Base-by-base conservation (phyloP, 225 moss, liverwort and hornwort species). In the Anthoceros angustus region DNA sequence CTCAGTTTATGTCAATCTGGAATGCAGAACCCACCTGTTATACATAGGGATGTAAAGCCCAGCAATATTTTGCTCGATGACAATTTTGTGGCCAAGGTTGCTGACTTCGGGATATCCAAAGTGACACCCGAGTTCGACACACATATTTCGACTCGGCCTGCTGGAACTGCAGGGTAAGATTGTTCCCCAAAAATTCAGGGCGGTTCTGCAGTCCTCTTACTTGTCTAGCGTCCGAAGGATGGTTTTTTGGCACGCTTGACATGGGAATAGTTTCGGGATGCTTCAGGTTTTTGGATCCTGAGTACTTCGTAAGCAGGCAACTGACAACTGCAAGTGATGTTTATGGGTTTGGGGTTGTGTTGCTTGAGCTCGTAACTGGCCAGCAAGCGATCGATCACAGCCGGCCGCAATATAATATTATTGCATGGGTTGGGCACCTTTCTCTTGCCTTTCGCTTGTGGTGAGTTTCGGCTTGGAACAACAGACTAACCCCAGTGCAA, bases 21-120 rank as follows among this genome's bases (percentile, higher is more conserved):
- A 6, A 46, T 16, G 45, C 16, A 46, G 45, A 16, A 46, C 16
- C 45, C 45, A 10, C 18, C 26, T 10, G 41, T 65, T 40, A 65
- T 65, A 0, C 64, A 68, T n/a, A 50, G 68, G 32, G 68, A 68
- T 68, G 50, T 68, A 1, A 68, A 68, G 32, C 32, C 68, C 23
- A 25, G 50, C 11, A 68, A 68, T 25, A 68, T 68, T 60, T n/a
- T 68, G 5, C 48, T 68, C 12, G 68, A 49, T 68, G 68, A 55
- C 1, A 68, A 24, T 0, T 60, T 68, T 50, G 40, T 40, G 10
- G 68, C 68, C 8, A 68, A 68, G 39, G 26, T 68, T 38, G 70
- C 70, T 26, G 70, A 70, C 63, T 70, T 70, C 42, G 70, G 70
- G 5, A 63, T 70, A n/a, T 70, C 70, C 5, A 46, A 46, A 46